These are phyloP conservation scores for Drosera spatulata DNA, from an alignment of 179 eudicot genomes.

Conservation along the genomic window DNA sequence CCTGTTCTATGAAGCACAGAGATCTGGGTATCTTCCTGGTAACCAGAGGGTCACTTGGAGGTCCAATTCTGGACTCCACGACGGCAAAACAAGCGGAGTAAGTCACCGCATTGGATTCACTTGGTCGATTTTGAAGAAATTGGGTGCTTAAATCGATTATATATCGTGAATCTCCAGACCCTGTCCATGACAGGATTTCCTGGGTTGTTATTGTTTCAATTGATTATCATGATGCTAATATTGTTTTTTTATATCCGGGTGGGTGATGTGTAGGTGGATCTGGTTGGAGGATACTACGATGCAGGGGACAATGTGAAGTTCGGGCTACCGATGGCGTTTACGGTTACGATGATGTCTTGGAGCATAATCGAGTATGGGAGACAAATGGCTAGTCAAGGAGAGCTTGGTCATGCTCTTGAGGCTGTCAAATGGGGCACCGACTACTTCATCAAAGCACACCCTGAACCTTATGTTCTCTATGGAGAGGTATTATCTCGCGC, in stretches of 20 bases:
- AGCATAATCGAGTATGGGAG: constrained; percentile 69
- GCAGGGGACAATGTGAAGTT: constrained; percentile 98
- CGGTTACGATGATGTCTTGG: constrained; percentile 91
- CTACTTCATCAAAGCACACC: constrained; percentile 79
- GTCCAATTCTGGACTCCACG: constrained; percentile 74
- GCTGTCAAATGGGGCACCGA: constrained; percentile 96
- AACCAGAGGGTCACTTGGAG: constrained; percentile 85
- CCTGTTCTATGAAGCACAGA: constrained; percentile 88
- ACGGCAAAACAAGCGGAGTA: constrained; percentile 79
- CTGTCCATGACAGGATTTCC: too few relatives aligned
- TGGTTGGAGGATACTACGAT: constrained; percentile 96
- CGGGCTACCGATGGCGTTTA: constrained; percentile 91
- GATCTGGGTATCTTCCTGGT: constrained; percentile 76
- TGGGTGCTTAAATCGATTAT: too few relatives aligned
- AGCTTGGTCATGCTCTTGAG: constrained; percentile 62
- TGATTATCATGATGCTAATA: too few relatives aligned
- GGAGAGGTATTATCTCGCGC: constrained; percentile 51
- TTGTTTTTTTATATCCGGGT: neutral
- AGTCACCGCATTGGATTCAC: neutral
- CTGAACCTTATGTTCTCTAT: constrained; percentile 71
- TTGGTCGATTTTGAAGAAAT: too few relatives aligned
- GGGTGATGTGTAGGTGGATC: constrained; percentile 51
- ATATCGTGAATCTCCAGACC: too few relatives aligned
- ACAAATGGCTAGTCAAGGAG: constrained; percentile 64
- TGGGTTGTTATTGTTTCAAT: too few relatives aligned